Conservation (phyloP, 2,329 filamentous ascomycete genomes). For the Pseudocercospora crystallina region DNA sequence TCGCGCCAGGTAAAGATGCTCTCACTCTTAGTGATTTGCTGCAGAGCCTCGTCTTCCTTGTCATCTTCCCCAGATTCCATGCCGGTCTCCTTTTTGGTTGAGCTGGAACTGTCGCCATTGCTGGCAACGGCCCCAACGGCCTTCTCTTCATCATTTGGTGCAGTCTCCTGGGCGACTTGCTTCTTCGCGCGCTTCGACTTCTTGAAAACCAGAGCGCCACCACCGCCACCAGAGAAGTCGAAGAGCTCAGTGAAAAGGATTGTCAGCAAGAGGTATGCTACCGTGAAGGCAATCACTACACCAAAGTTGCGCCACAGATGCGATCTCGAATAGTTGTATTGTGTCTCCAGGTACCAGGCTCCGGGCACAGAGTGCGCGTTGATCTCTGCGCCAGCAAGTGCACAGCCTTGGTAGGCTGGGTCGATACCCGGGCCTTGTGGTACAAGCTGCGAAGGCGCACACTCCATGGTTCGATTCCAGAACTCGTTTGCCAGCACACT, state of each 20-base stretch:
- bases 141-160: conserved; percentile 60
- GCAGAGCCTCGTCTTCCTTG: conserved; percentile 43
- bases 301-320: conserved; percentile 74
- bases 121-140: conserved; percentile 25
- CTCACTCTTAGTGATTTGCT: conserved; percentile 56
- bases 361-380: conserved; percentile 55
- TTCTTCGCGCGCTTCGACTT: conserved; percentile 62
- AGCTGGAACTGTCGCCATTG: conserved; percentile 33
- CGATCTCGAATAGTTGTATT: conserved; percentile 57
- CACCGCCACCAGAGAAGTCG: conserved; percentile 60
- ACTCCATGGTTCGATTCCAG: conserved; percentile 56
- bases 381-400: conserved; percentile 57
- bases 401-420: conserved; percentile 61
- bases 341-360: conserved; percentile 53
- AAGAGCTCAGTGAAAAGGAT: conserved; percentile 68
- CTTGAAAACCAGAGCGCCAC: conserved; percentile 72
- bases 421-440: conserved; percentile 59
- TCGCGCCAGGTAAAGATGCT: conserved; percentile 71
- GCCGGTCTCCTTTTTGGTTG: conserved; percentile 30
- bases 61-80: conserved; percentile 31
- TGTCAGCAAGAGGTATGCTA: conserved; percentile 72
- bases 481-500: conserved; percentile 68
- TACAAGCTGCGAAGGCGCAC: conserved; percentile 59
- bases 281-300: conserved; percentile 71
- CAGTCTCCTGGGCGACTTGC: conserved; percentile 49